Evolutionary conservation across 176 grass and related monocot genomes (phyloP).

Genomic region (Tuctoria greenei): DNA sequence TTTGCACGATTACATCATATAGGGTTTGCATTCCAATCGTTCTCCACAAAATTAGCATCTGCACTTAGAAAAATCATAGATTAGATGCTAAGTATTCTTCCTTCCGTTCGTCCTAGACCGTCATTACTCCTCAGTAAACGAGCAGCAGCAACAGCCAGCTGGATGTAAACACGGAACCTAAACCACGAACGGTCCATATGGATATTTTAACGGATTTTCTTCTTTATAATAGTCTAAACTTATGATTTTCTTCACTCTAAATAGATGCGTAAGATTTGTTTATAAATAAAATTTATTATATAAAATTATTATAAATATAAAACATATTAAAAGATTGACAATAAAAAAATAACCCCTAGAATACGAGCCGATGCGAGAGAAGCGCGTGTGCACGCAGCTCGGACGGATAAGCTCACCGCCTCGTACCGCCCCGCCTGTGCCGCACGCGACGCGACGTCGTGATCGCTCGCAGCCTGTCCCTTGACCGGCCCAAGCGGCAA

Average conservation of each 20-base stretch:
- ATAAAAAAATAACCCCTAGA: too few species aligned
- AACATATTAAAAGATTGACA: too few species aligned
- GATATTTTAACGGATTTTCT: too few species aligned
- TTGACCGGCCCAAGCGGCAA: not conserved
- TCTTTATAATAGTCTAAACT: too few species aligned
- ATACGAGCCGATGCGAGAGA: not conserved
- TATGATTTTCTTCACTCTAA: too few species aligned
- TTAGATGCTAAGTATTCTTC: not conserved
- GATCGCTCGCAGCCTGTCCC: not conserved
- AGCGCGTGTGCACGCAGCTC: not conserved
- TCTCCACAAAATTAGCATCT: conserved; percentile 1
- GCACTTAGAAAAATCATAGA: not conserved
- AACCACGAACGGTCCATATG: not conserved
- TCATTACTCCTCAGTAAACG: not conserved
- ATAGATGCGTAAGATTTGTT: too few species aligned
- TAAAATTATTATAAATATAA: too few species aligned
- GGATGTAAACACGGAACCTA: not conserved
- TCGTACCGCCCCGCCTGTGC: too few species aligned
- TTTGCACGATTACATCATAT: too few species aligned
- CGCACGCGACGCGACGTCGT: conserved; percentile 1
- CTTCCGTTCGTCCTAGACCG: not conserved
- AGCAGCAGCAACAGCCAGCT: not conserved
- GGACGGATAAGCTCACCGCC: not conserved
- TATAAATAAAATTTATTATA: too few species aligned
- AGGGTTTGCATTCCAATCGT: too few species aligned